Conservation (phyloP, 176 grass and related monocot species). For the Elaeis guineensis region DNA sequence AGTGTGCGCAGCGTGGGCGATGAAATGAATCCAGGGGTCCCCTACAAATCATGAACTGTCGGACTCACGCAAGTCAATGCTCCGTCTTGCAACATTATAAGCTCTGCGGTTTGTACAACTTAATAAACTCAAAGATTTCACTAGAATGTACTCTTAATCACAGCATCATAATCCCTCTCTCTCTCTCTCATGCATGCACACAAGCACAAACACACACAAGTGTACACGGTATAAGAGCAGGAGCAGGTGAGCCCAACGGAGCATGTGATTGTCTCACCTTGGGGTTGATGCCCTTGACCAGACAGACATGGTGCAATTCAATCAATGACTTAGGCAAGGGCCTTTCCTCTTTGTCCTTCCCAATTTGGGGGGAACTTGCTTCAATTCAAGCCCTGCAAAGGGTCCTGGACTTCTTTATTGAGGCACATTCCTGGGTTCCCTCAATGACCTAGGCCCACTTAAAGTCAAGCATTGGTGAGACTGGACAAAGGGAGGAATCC, state of each 20-base stretch:
- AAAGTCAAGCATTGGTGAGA: not conserved
- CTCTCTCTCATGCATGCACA: not conserved
- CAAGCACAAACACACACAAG: too few species aligned
- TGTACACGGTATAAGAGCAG: too few species aligned
- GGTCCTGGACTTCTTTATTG: too few species aligned
- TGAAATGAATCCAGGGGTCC: too few species aligned
- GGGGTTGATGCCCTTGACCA: constrained; percentile 2
- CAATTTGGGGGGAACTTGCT: too few species aligned
- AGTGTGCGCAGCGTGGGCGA: too few species aligned
- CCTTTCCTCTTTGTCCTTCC: not conserved
- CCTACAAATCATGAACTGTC: too few species aligned
- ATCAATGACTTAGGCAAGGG: not conserved
- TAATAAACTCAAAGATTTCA: not conserved
- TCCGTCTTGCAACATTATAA: too few species aligned
- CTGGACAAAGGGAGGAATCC: constrained; percentile 11
- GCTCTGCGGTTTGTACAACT: too few species aligned
- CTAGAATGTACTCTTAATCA: constrained; percentile 37
- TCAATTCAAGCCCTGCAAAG: too few species aligned
- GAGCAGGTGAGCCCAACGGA: not conserved
- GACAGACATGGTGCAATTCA: not conserved
- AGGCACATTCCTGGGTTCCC: too few species aligned
- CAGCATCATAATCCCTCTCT: constrained; percentile 32
- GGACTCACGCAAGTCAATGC: too few species aligned
- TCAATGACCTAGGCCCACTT: not conserved
- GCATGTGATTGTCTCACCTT: not conserved